A percentile compares a stretch with the other conserved stretches of the same genome.
phyloP scores from a whole-genome alignment of 106 monocot species.

The Alisma plantagoaquatica region DNA sequence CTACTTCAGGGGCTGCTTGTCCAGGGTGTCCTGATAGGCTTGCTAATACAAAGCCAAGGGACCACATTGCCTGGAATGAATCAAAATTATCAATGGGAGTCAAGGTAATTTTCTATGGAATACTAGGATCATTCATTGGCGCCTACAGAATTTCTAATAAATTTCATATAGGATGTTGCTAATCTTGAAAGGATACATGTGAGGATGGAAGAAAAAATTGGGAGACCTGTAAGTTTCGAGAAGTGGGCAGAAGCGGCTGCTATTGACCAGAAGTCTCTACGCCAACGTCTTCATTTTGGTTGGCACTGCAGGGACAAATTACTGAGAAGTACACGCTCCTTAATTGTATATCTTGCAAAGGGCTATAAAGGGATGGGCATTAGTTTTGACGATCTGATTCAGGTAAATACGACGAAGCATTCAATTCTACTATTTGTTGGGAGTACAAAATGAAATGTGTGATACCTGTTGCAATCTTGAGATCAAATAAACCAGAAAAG shows the following conservation, averaged over 20 bases:
- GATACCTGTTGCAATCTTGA: too few relatives aligned
- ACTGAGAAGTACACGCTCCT: constrained; percentile 44
- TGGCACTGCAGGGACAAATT: constrained; percentile 56
- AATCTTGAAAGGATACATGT: constrained; percentile 32
- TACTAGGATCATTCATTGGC: neutral
- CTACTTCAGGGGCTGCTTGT: neutral
- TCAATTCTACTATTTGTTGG: too few relatives aligned
- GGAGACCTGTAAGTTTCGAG: constrained; percentile 24
- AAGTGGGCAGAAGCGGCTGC: constrained; percentile 70
- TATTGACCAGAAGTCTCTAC: constrained; percentile 39
- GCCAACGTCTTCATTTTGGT: constrained; percentile 38
- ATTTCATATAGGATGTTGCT: constrained; percentile 31
- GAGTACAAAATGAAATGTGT: too few relatives aligned
- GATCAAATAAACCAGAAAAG: too few relatives aligned
- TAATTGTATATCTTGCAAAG: constrained; percentile 49
- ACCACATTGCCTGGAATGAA: constrained; percentile 38
- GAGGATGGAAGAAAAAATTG: constrained; percentile 37
- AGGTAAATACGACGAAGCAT: constrained; percentile 47
- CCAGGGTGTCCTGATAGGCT: neutral
- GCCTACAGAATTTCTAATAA: neutral
- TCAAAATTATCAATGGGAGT: constrained; percentile 54
- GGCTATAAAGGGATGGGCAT: constrained; percentile 63
- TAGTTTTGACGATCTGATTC: constrained; percentile 75
- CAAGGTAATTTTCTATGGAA: constrained; percentile 39
- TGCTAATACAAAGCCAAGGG: constrained; percentile 24